These are phyloP conservation scores for Psilocybe subaeruginosa DNA, from an alignment of 768 basidiomycete species.

Conservation along the genomic window DNA sequence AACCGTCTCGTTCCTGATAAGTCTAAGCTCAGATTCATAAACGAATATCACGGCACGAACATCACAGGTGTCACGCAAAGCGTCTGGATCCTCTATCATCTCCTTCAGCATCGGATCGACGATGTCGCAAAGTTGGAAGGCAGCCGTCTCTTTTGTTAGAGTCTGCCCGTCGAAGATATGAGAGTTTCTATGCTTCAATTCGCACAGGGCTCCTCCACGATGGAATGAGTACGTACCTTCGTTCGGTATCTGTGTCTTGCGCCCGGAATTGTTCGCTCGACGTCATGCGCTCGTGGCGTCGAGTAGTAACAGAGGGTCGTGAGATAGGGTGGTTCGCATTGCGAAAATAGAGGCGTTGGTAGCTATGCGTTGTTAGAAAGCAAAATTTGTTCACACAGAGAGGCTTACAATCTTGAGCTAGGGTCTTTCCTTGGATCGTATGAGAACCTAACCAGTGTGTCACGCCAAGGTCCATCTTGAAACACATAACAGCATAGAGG, in stretches of 20 bases:
- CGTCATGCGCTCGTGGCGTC: conserved; percentile 60
- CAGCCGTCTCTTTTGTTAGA: conserved; percentile 83
- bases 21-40: neutral
- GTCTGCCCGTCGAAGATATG: conserved; percentile 90
- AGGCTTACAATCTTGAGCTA: conserved; percentile 73
- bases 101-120: conserved; percentile 79
- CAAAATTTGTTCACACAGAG: neutral
- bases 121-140: conserved; percentile 95
- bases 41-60: conserved; percentile 47
- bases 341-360: conserved; percentile 90
- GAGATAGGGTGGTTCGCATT: conserved; percentile 83
- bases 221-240: conserved; percentile 38
- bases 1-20: conserved; percentile 80
- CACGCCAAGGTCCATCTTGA: conserved; percentile 93
- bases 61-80: conserved; percentile 71
- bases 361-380: conserved; percentile 49
- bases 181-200: conserved; percentile 47
- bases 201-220: neutral
- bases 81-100: conserved; percentile 78
- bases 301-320: conserved; percentile 73
- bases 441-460: conserved; percentile 81
- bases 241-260: conserved; percentile 46
- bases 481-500: conserved; percentile 88
- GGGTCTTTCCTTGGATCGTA: conserved; percentile 87
- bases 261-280: conserved; percentile 41